phyloP scores from a whole-genome alignment of 2,329 filamentous ascomycete species.

The Kalmusia sp. region DNA sequence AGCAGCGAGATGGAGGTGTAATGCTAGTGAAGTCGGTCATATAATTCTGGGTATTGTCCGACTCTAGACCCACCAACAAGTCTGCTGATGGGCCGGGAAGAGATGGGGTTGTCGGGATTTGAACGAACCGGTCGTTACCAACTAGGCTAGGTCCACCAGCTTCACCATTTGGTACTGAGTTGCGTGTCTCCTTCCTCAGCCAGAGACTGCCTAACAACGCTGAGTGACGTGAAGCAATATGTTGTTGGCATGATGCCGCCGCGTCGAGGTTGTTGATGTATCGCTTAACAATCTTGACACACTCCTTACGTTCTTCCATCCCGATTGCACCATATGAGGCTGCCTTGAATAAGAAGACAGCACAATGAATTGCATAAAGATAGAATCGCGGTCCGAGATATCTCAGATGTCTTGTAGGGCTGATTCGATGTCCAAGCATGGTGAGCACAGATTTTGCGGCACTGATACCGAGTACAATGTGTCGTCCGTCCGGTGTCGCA shows the following conservation, averaged over 20 bases:
- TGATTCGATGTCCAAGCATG: slow-evolving; percentile 8
- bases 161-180: background rate
- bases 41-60: background rate
- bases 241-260: slow-evolving; percentile 4
- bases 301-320: background rate
- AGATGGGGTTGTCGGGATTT: background rate
- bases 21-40: background rate
- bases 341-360: slow-evolving; percentile 13
- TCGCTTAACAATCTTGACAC: slow-evolving; percentile 3
- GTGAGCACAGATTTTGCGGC: slow-evolving; percentile 11
- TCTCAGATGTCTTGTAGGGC: slow-evolving; percentile 8
- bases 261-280: slow-evolving; percentile 4
- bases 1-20: background rate
- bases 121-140: background rate
- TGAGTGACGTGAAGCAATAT: slow-evolving; percentile 2
- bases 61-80: background rate
- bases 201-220: slow-evolving; percentile 1
- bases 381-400: slow-evolving; percentile 11
- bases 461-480: slow-evolving; percentile 9
- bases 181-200: background rate
- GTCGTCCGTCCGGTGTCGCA: slow-evolving; percentile 9
- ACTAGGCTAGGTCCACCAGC: background rate
- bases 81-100: background rate
- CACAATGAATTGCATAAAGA: slow-evolving; percentile 13
- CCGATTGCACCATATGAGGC: slow-evolving; percentile 7